Evolutionary conservation across 2,329 filamentous ascomycete species (phyloP), one percentile per base, ranked within the genome.

Genomic region (Epichloe sp.): DNA sequence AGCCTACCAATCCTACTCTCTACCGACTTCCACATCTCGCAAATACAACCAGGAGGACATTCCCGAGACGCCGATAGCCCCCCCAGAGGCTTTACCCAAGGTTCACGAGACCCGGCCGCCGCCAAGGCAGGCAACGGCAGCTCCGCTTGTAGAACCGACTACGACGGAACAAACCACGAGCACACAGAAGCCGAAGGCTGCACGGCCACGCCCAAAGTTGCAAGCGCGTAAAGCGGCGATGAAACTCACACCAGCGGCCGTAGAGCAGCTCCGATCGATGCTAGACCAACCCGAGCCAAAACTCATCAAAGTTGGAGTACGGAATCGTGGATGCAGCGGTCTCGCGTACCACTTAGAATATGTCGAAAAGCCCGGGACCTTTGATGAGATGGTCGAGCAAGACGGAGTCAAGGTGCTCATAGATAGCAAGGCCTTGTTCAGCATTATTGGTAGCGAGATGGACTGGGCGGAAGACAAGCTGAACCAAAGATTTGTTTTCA

Each of bases 381-480:
- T 97, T 61, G 93, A 98, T 61, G 93, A 98, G 68, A 77, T 83
- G 48, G 88, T 98, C 1, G 90, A 94, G 64, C 93, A 98, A 66
- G 93, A 97, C 62, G 93, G 91, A 0, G 91, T 98, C 52, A 91
- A 87, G 69, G 91, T 98, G 36, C 68, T 97, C 65, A 93, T 98
- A 52, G 93, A 98, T 68, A 95, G 88, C 75, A 97, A 96, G 73
- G 93, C 93, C 42, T 72, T 98, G 47, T 90, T 98, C 66, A 97
- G 91, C 68, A 97, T 98, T 50, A 96, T 98, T 60, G 93, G 93
- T 5, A 95, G 86, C 63, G 91, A 97, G 71, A 98, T 98, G 93
- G 93, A 98, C 64, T 98, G 91, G 90, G 77, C 91, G 11, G 90
- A 97, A 70, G 93, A 97, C 61, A 95, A 95, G 72, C 71, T 98